These are phyloP conservation scores for Primulina eburnea DNA, from an alignment of 257 asterid genomes.

Conservation along the genomic window DNA sequence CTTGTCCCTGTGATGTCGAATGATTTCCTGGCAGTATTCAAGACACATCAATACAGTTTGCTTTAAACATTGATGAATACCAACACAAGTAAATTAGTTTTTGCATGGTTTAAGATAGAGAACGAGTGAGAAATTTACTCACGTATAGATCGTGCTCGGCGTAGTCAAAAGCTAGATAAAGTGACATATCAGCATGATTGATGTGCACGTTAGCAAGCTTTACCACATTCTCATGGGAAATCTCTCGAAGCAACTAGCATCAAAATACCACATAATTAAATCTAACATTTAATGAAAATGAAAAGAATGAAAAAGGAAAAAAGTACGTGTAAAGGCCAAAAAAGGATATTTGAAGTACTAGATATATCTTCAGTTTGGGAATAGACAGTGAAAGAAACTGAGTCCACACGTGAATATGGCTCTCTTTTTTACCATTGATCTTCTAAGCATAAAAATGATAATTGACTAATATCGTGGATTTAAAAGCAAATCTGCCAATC, in stretches of 20 bases:
- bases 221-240: constrained; percentile 85
- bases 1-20: constrained; percentile 96
- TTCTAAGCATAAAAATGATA: constrained; percentile 1
- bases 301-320: background rate
- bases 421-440: constrained; percentile 16
- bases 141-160: constrained; percentile 97
- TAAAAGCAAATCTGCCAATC: background rate
- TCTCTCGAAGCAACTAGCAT: constrained; percentile 96
- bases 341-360: background rate
- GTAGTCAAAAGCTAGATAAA: constrained; percentile 93
- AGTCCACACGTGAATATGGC: background rate
- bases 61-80: constrained; percentile 16
- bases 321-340: constrained; percentile 1
- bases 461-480: background rate
- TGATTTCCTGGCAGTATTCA: constrained; percentile 70
- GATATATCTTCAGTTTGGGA: background rate
- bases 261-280: constrained; percentile 17
- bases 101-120: background rate
- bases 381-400: background rate
- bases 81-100: constrained; percentile 2
- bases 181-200: constrained; percentile 90
- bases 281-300: constrained; percentile 10
- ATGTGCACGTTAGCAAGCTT: constrained; percentile 97
- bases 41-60: constrained; percentile 26
- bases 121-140: constrained; percentile 39